Evolutionary conservation across 1,284 basidiomycete species (phyloP).

Genomic region (Pascua guehoae): DNA sequence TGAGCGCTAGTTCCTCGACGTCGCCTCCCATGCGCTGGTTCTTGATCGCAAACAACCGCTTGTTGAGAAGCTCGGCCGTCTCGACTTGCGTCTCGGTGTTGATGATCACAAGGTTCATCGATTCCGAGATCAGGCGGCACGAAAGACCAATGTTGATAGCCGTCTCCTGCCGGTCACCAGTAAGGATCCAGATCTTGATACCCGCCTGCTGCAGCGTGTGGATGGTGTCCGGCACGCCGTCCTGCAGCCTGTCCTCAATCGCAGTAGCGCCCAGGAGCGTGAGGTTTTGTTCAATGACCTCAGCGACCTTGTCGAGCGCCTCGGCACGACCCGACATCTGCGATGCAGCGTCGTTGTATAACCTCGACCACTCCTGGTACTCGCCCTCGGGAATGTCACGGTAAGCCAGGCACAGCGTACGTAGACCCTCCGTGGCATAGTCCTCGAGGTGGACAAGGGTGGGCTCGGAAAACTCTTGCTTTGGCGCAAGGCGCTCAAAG

Average conservation of each 20-base stretch:
- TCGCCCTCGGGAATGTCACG: slow-evolving; percentile 87
- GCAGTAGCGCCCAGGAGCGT: slow-evolving; percentile 93
- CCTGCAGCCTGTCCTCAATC: slow-evolving; percentile 97
- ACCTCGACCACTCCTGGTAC: slow-evolving; percentile 79
- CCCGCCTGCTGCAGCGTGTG: slow-evolving; percentile 96
- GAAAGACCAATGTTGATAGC: slow-evolving; percentile 99
- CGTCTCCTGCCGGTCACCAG: slow-evolving; percentile 97
- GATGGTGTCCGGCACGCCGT: slow-evolving; percentile 97
- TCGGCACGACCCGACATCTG: slow-evolving; percentile 91
- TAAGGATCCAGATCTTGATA: slow-evolving; percentile 98
- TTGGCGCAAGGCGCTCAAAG: slow-evolving; percentile 71
- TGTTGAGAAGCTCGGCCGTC: slow-evolving; percentile 83
- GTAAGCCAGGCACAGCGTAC: slow-evolving; percentile 94
- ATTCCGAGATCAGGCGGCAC: slow-evolving; percentile 93
- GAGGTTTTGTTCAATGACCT: slow-evolving; percentile 91
- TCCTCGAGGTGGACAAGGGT: slow-evolving; percentile 93
- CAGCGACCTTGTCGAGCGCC: slow-evolving; percentile 89
- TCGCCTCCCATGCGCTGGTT: slow-evolving; percentile 87
- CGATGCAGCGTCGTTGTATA: slow-evolving; percentile 87
- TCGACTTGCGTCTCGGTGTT: slow-evolving; percentile 84
- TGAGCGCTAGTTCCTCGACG: slow-evolving; percentile 86
- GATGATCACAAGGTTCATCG: slow-evolving; percentile 95
- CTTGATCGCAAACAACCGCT: slow-evolving; percentile 85
- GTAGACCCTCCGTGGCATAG: slow-evolving; percentile 92
- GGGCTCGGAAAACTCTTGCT: slow-evolving; percentile 79